Conservation (phyloP, 192 early-diverging fungal species). For the Gigaspora rosea region DNA sequence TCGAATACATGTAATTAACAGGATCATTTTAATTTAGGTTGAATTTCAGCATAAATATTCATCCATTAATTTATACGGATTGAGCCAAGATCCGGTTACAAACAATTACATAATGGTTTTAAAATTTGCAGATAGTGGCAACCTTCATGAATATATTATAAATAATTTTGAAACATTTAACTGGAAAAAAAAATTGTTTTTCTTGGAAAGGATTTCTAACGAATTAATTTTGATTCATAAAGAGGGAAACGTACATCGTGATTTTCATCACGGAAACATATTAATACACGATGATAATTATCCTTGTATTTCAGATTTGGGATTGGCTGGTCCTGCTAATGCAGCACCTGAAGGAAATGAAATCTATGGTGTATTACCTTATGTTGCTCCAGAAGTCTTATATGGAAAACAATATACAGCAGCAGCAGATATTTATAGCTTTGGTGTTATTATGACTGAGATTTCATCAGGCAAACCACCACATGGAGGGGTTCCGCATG, state of each 20-base stretch:
- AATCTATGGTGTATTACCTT: constrained; percentile 40
- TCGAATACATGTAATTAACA: neutral
- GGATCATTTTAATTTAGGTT: neutral
- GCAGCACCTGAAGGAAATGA: neutral
- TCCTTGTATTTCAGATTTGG: constrained; percentile 36
- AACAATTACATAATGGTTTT: constrained; percentile 42
- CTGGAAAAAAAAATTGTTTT: constrained; percentile 35
- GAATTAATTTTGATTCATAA: constrained; percentile 44
- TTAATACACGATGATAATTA: neutral
- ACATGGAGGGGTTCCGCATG: constrained; percentile 16
- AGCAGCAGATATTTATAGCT: constrained; percentile 43
- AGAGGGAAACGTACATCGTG: constrained; percentile 40
- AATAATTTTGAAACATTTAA: constrained; percentile 30
- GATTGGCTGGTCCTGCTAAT: constrained; percentile 33
- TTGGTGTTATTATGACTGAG: constrained; percentile 48
- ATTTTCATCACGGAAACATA: constrained; percentile 33
- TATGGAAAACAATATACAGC: constrained; percentile 34
- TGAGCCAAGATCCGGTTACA: constrained; percentile 8
- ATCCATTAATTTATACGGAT: neutral
- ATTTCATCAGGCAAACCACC: constrained; percentile 42
- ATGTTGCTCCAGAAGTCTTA: constrained; percentile 44
- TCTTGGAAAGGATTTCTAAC: constrained; percentile 35
- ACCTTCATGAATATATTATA: constrained; percentile 38
- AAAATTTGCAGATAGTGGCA: constrained; percentile 38
- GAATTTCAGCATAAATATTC: neutral